These are phyloP conservation scores for Micromonas pusilla DNA, from an alignment of 139 green algal genomes.

Conservation along the genomic window DNA sequence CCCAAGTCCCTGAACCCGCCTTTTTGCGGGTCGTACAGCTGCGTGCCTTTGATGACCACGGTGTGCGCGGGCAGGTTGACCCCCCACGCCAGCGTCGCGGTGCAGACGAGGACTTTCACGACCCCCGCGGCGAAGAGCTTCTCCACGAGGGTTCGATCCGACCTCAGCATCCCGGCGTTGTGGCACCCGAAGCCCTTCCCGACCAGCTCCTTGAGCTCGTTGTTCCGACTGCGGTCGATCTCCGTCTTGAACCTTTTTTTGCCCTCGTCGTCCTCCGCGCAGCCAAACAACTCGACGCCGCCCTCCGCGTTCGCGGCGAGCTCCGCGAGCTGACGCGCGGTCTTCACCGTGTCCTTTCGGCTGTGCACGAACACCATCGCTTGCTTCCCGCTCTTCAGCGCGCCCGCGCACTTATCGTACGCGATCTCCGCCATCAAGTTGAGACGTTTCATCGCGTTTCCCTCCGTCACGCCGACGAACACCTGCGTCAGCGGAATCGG, in stretches of 20 bases:
- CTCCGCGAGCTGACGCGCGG: constrained; percentile 62
- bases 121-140: constrained; percentile 75
- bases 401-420: constrained; percentile 76
- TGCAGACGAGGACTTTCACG: constrained; percentile 91
- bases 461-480: constrained; percentile 86
- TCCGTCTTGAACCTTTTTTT: constrained; percentile 52
- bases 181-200: constrained; percentile 82
- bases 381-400: constrained; percentile 77
- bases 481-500: constrained; percentile 85
- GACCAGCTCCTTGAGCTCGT: constrained; percentile 74
- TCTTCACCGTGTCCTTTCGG: constrained; percentile 84
- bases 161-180: constrained; percentile 94
- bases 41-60: constrained; percentile 97
- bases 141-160: constrained; percentile 84
- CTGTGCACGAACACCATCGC: constrained; percentile 99
- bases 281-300: constrained; percentile 58
- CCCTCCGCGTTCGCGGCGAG: constrained; percentile 37
- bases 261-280: background rate
- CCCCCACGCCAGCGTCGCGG: constrained; percentile 94
- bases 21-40: constrained; percentile 90
- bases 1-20: constrained; percentile 86
- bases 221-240: constrained; percentile 74
- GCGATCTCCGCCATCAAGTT: constrained; percentile 82
- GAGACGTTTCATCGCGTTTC: constrained; percentile 65
- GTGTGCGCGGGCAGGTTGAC: constrained; percentile 93